These are phyloP conservation scores for Trichoderma sp. DNA, from an alignment of 2,329 filamentous ascomycete genomes.

Conservation along the genomic window DNA sequence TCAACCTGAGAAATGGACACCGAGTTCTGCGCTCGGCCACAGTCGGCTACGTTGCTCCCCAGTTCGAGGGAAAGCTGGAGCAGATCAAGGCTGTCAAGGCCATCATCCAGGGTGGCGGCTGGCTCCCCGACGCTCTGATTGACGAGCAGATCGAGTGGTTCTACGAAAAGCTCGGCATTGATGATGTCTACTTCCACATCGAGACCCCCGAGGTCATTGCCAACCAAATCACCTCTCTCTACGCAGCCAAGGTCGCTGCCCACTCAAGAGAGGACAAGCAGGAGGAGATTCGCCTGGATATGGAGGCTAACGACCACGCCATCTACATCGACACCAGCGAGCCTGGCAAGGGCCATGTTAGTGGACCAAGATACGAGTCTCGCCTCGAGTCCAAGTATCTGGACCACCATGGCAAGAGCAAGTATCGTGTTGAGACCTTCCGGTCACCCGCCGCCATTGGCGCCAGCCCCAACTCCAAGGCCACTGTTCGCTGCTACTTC, in stretches of 20 bases:
- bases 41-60: conserved; percentile 89
- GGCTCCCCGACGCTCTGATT: conserved; percentile 80
- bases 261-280: conserved; percentile 90
- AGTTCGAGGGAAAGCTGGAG: conserved; percentile 86
- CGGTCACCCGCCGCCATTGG: conserved; percentile 81
- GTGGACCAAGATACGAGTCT: conserved; percentile 88
- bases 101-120: conserved; percentile 71
- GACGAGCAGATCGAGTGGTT: conserved; percentile 92
- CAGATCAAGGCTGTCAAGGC: conserved; percentile 93
- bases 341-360: conserved; percentile 72
- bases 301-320: conserved; percentile 90
- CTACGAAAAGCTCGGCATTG: conserved; percentile 95
- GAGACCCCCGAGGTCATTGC: conserved; percentile 83
- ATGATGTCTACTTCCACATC: conserved; percentile 96
- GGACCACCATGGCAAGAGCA: conserved; percentile 68
- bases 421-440: conserved; percentile 97
- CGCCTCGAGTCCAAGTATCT: conserved; percentile 94
- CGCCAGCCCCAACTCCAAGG: conserved; percentile 62
- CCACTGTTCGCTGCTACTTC: conserved; percentile 94
- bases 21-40: conserved; percentile 81
- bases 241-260: conserved; percentile 93
- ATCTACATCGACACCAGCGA: conserved; percentile 98
- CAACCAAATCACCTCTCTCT: conserved; percentile 92
- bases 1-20: conserved; percentile 57
- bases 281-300: conserved; percentile 90